These are phyloP conservation scores for Dactylella cylindrospora DNA, from an alignment of 2,329 filamentous ascomycete species.

Conservation along the genomic window DNA sequence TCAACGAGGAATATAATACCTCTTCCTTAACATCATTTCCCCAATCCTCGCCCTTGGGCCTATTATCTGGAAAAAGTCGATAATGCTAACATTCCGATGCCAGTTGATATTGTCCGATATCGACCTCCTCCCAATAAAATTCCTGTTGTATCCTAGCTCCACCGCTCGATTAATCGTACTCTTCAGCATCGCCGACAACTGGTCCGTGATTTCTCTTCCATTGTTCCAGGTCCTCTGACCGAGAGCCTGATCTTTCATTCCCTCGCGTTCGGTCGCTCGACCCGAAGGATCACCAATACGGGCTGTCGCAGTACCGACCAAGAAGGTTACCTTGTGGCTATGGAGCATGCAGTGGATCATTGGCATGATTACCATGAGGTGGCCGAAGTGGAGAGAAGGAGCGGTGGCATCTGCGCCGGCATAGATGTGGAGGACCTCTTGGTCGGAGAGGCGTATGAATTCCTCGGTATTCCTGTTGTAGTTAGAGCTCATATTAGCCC, in stretches of 20 bases:
- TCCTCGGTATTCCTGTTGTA: constrained; percentile 18
- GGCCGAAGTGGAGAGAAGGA: constrained; percentile 75
- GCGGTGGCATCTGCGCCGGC: constrained; percentile 82
- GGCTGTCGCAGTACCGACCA: constrained; percentile 71
- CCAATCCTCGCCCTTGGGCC: constrained; percentile 76
- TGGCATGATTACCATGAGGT: constrained; percentile 78
- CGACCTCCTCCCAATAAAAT: constrained; percentile 67
- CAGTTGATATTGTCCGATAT: constrained; percentile 81
- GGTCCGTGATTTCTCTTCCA: constrained; percentile 16
- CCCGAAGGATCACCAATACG: constrained; percentile 78
- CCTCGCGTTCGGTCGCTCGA: constrained; percentile 53
- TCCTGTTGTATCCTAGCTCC: constrained; percentile 59
- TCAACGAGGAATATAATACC: constrained; percentile 59
- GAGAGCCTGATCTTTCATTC: constrained; percentile 27
- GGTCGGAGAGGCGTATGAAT: constrained; percentile 14
- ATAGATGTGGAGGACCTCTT: constrained; percentile 56
- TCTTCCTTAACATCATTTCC: constrained; percentile 83
- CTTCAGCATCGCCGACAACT: constrained; percentile 20
- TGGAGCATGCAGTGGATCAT: constrained; percentile 81
- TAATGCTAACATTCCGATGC: constrained; percentile 70
- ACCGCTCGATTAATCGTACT: constrained; percentile 35
- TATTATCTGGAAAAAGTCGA: constrained; percentile 73
- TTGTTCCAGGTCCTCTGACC: constrained; percentile 17
- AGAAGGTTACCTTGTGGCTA: constrained; percentile 64
- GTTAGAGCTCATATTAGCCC: too few species aligned